These are phyloP conservation scores for Scenedesmus sp. DNA, from an alignment of 163 green algal species.

Conservation along the genomic window DNA sequence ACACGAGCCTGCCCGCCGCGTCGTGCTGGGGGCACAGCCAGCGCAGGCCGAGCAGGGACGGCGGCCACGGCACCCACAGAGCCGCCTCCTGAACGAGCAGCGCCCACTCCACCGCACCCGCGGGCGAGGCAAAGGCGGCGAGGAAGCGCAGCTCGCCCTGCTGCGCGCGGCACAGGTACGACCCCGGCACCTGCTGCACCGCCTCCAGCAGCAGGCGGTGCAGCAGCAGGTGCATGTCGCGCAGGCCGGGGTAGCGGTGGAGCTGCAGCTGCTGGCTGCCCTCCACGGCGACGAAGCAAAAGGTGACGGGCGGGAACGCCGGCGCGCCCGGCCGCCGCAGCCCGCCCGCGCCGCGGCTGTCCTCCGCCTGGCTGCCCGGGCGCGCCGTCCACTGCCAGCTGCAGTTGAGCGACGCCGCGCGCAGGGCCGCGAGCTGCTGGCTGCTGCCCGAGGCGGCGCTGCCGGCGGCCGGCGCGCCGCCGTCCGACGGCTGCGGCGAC, in stretches of 20 bases:
- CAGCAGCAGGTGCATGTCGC: background rate
- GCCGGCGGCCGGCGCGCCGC: no score
- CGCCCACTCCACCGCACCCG: conserved; percentile 16
- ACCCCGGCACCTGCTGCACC: background rate
- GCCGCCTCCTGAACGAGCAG: conserved; percentile 21
- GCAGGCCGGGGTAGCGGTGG: background rate
- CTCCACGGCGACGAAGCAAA: no score
- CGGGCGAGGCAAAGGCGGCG: conserved; percentile 1
- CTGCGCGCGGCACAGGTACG: conserved; percentile 25
- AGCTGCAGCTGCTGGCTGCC: no score
- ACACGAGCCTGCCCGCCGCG: background rate
- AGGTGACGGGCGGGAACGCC: no score
- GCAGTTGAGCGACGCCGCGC: no score
- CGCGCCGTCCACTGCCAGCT: no score
- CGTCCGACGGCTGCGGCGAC: no score
- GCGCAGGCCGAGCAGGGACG: background rate
- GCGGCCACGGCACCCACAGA: background rate
- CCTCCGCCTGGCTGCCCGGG: no score
- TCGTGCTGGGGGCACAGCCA: background rate
- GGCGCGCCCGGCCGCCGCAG: background rate
- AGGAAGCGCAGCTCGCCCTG: conserved; percentile 29
- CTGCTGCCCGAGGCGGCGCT: no score
- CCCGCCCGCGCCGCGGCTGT: no score
- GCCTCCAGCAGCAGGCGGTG: background rate
- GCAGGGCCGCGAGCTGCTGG: no score